Conservation (phyloP, 2,329 filamentous ascomycete genomes). For the Botrytis elliptica region DNA sequence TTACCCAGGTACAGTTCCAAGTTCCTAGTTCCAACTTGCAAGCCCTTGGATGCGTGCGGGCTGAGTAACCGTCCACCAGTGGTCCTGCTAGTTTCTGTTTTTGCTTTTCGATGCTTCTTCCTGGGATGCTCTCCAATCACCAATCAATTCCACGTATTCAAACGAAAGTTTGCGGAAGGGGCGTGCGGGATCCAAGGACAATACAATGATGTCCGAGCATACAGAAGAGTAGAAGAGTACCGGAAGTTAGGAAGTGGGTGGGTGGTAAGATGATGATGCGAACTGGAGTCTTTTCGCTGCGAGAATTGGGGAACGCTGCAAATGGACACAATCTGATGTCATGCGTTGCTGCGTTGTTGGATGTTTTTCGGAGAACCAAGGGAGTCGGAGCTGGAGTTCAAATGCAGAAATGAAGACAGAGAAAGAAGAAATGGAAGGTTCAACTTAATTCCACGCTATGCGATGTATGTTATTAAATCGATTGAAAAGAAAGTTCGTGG, state of each 20-base stretch:
- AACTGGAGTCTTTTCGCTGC: neutral
- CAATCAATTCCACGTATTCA: neutral
- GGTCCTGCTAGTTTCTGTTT: neutral
- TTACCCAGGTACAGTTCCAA: neutral
- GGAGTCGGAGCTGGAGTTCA: neutral
- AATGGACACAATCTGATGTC: neutral
- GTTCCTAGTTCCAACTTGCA: neutral
- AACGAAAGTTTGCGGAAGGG: neutral
- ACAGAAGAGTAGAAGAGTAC: neutral
- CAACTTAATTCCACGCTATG: neutral
- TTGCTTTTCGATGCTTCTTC: conserved; percentile 6
- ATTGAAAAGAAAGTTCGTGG: neutral
- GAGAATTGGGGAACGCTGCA: neutral
- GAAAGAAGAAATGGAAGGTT: neutral
- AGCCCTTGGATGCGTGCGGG: neutral
- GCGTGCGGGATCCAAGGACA: neutral
- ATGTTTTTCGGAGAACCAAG: neutral
- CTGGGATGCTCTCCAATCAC: neutral
- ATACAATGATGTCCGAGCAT: conserved; percentile 3
- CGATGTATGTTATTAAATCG: neutral
- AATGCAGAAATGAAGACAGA: neutral
- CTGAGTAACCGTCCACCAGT: conserved; percentile 1
- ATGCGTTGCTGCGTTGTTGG: neutral
- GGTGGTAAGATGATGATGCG: neutral
- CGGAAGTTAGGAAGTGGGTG: neutral